A percentile compares a stretch with the other conserved stretches of the same genome.
Conservation (phyloP, 108 stramenopile genomes). For the Cyclotella cryptica region DNA sequence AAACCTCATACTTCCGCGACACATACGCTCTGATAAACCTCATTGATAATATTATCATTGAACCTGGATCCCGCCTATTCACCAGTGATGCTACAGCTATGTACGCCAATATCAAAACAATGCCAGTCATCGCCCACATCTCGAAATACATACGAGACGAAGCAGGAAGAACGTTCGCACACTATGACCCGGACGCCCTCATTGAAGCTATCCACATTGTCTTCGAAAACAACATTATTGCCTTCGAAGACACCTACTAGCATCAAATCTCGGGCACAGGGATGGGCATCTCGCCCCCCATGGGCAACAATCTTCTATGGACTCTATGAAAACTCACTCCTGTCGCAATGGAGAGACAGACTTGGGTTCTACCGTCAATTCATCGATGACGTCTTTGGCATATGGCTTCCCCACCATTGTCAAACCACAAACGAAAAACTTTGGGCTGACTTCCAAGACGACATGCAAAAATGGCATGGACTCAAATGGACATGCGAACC, state of each 20-base stretch:
- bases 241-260: no score
- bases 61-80: slow-evolving; percentile 24
- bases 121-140: no score
- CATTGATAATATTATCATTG: not conserved
- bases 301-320: slow-evolving; percentile 31
- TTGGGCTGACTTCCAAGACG: slow-evolving; percentile 24
- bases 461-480: no score
- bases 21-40: not conserved
- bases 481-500: no score
- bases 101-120: slow-evolving; percentile 53
- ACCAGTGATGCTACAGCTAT: slow-evolving; percentile 31
- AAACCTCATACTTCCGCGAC: slow-evolving; percentile 10
- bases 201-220: no score
- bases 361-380: no score
- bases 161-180: not conserved
- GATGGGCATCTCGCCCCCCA: slow-evolving; percentile 41
- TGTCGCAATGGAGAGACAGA: not conserved
- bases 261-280: slow-evolving; percentile 32
- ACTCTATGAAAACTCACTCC: slow-evolving; percentile 21
- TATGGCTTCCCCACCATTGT: slow-evolving; percentile 26
- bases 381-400: no score
- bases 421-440: not conserved
- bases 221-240: no score
- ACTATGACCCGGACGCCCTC: slow-evolving; percentile 21
- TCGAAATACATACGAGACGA: no score